These are phyloP conservation scores for Tephrocybe sp. DNA, from an alignment of 768 basidiomycete species.

Conservation along the genomic window DNA sequence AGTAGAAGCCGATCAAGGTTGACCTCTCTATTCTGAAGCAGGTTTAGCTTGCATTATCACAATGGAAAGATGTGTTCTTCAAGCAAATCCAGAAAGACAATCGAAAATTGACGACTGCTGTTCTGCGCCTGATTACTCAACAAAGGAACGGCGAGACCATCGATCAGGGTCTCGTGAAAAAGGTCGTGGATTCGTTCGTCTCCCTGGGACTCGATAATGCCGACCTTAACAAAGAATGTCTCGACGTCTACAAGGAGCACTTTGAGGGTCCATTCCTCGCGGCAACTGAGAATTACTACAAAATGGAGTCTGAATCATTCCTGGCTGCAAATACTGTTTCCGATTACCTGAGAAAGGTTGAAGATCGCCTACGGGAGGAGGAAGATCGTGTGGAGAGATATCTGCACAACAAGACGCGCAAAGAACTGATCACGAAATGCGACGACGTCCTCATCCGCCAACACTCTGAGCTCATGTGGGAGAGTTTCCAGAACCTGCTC, in stretches of 20 bases:
- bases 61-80: constrained; percentile 96
- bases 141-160: constrained; percentile 96
- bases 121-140: constrained; percentile 86
- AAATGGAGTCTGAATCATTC: constrained; percentile 90
- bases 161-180: constrained; percentile 95
- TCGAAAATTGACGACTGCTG: constrained; percentile 80
- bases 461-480: constrained; percentile 90
- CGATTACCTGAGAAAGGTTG: constrained; percentile 96
- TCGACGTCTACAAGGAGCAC: constrained; percentile 94
- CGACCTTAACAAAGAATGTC: constrained; percentile 91
- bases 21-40: constrained; percentile 1
- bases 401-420: constrained; percentile 88
- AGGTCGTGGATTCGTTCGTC: constrained; percentile 96
- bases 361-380: constrained; percentile 91
- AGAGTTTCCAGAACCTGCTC: constrained; percentile 89
- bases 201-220: constrained; percentile 91
- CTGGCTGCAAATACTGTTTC: constrained; percentile 90
- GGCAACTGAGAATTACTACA: constrained; percentile 92
- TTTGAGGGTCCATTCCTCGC: constrained; percentile 89
- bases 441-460: constrained; percentile 93
- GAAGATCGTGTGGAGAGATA: constrained; percentile 96
- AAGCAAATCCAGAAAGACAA: constrained; percentile 78
- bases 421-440: constrained; percentile 82
- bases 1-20: constrained; percentile 25
- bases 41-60: constrained; percentile 82